A percentile compares a stretch with the other conserved stretches of the same genome.
phyloP scores from a whole-genome alignment of 1,284 basidiomycete genomes.

The Amylostereum areolatum region DNA sequence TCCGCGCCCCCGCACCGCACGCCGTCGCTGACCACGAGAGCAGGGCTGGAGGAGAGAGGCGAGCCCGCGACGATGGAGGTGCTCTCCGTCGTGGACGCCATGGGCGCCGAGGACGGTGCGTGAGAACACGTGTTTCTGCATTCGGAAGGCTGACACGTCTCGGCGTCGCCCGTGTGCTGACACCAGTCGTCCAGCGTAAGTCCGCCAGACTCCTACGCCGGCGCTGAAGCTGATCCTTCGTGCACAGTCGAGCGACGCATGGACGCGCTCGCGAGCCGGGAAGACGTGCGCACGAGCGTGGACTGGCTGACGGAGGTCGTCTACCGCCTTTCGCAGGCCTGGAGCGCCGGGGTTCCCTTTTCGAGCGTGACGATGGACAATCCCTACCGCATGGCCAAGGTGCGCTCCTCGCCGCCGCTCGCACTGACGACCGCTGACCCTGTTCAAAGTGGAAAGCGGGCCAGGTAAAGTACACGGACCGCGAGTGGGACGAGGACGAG shows the following conservation, averaged over 20 bases:
- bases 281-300: slow-evolving; percentile 47
- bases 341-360: slow-evolving; percentile 45
- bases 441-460: slow-evolving; percentile 61
- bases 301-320: slow-evolving; percentile 75
- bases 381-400: slow-evolving; percentile 55
- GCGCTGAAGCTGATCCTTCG: neutral
- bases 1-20: neutral
- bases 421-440: slow-evolving; percentile 3
- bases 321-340: slow-evolving; percentile 61
- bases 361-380: slow-evolving; percentile 58
- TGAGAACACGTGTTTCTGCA: slow-evolving; percentile 10
- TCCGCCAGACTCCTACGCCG: neutral
- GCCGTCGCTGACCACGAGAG: slow-evolving; percentile 5
- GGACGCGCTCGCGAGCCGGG: slow-evolving; percentile 41
- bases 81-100: slow-evolving; percentile 53
- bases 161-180: neutral
- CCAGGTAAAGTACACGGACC: slow-evolving; percentile 63
- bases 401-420: slow-evolving; percentile 20
- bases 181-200: slow-evolving; percentile 46
- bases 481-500: slow-evolving; percentile 70
- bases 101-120: slow-evolving; percentile 62
- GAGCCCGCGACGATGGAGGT: slow-evolving; percentile 71
- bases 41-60: slow-evolving; percentile 54
- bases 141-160: slow-evolving; percentile 16
- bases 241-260: slow-evolving; percentile 57